Evolutionary conservation across 352 stramenopile genomes (phyloP).

Genomic region (Aphanomyces stellatus): DNA sequence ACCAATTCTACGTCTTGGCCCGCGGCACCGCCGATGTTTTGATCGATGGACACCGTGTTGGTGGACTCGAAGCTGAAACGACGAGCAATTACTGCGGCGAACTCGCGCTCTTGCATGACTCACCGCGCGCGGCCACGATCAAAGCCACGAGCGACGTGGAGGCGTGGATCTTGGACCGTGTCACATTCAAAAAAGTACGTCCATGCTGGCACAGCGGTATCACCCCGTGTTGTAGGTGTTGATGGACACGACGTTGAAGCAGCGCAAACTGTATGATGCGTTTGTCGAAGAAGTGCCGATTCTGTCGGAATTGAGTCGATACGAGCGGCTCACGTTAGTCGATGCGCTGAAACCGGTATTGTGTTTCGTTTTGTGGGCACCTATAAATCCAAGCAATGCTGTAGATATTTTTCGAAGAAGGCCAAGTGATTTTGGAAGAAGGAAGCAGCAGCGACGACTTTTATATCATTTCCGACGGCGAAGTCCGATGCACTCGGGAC

Average conservation of each 20-base stretch:
- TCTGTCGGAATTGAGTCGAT: constrained; percentile 55
- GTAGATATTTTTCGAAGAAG: constrained; percentile 34
- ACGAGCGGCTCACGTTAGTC: constrained; percentile 66
- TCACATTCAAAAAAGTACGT: constrained; percentile 47
- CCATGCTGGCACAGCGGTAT: too few relatives aligned
- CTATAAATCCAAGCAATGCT: too few relatives aligned
- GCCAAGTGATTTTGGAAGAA: constrained; percentile 39
- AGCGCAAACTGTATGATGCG: constrained; percentile 44
- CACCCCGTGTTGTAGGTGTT: constrained; percentile 27
- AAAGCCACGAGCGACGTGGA: constrained; percentile 49
- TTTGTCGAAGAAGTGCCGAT: constrained; percentile 63
- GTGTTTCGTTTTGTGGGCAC: too few relatives aligned
- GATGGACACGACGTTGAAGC: constrained; percentile 60
- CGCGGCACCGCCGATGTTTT: constrained; percentile 72
- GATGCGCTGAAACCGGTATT: constrained; percentile 46
- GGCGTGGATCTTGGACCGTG: constrained; percentile 82
- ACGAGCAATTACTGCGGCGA: constrained; percentile 85
- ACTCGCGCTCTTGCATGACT: constrained; percentile 90
- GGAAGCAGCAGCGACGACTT: constrained; percentile 61
- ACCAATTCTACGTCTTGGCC: constrained; percentile 89
- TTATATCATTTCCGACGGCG: constrained; percentile 68
- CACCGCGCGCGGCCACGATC: constrained; percentile 82
- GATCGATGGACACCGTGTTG: constrained; percentile 49
- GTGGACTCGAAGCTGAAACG: constrained; percentile 45
- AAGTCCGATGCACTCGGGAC: constrained; percentile 52